Evolutionary conservation across 2,329 filamentous ascomycete species (phyloP).

Genomic region (Scedosporium minutisporum): DNA sequence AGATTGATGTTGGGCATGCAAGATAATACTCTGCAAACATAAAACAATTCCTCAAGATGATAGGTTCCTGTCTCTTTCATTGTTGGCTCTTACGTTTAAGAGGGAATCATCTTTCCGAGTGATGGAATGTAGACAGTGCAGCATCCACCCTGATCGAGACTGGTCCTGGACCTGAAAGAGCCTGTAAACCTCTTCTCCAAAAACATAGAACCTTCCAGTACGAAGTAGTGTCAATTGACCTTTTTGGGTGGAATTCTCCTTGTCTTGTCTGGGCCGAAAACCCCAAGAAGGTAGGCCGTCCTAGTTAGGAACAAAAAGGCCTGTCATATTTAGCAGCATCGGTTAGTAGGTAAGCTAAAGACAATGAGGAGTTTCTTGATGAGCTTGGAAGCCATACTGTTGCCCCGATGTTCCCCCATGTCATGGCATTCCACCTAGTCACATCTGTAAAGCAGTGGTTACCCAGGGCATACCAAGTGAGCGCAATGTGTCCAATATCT

Average conservation of each 20-base stretch:
- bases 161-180: neutral
- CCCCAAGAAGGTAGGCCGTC: conserved; percentile 46
- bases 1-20: too few relatives aligned
- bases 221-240: neutral
- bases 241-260: neutral
- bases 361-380: neutral
- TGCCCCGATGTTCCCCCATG: conserved; percentile 63
- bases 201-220: neutral
- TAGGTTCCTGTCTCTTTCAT: too few relatives aligned
- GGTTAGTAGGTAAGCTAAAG: conserved; percentile 1
- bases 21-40: too few relatives aligned
- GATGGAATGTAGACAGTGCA: neutral
- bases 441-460: conserved; percentile 42
- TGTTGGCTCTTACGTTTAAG: too few relatives aligned
- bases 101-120: too few relatives aligned
- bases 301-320: conserved; percentile 46
- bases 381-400: conserved; percentile 37
- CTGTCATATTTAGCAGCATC: conserved; percentile 17
- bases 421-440: conserved; percentile 55
- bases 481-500: conserved; percentile 58
- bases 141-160: neutral
- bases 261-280: conserved; percentile 43
- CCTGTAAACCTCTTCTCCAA: too few relatives aligned
- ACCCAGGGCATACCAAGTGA: conserved; percentile 50
- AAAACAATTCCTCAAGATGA: too few relatives aligned